Percentiles rank a stretch among this genome's conserved stretches.
These are phyloP conservation scores for Solanum etuberosum DNA, from an alignment of 257 asterid genomes.

Conservation along the genomic window DNA sequence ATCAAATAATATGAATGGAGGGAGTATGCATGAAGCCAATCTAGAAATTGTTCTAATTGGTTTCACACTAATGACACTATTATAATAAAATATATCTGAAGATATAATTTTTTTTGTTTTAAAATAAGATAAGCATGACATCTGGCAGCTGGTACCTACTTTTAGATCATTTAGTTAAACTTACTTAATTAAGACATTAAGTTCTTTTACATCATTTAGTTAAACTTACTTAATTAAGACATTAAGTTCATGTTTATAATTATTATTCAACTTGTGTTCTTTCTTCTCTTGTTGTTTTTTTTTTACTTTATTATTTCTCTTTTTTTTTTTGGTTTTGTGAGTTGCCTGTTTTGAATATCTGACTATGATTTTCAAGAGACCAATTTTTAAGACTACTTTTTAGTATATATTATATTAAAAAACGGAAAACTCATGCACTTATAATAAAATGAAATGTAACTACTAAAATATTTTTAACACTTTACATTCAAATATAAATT, in stretches of 20 bases:
- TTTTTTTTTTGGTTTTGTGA: neutral
- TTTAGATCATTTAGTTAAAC: neutral
- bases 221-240: too few species aligned
- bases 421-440: neutral
- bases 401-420: neutral
- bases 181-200: too few species aligned
- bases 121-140: neutral
- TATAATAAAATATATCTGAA: too few species aligned
- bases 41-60: neutral
- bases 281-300: neutral
- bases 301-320: neutral
- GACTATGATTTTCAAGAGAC: neutral
- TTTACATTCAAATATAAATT: neutral
- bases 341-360: neutral
- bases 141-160: neutral
- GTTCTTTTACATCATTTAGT: too few species aligned
- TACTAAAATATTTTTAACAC: neutral
- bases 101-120: too few species aligned
- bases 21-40: neutral
- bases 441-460: neutral
- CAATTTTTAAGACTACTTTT: neutral
- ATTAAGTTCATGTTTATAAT: neutral
- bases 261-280: neutral
- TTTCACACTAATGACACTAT: neutral
- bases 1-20: too few species aligned